Evolutionary conservation across 2,329 filamentous ascomycete species (phyloP), one percentile per base, ranked within the genome.

Genomic region (Onygenales sp.): DNA sequence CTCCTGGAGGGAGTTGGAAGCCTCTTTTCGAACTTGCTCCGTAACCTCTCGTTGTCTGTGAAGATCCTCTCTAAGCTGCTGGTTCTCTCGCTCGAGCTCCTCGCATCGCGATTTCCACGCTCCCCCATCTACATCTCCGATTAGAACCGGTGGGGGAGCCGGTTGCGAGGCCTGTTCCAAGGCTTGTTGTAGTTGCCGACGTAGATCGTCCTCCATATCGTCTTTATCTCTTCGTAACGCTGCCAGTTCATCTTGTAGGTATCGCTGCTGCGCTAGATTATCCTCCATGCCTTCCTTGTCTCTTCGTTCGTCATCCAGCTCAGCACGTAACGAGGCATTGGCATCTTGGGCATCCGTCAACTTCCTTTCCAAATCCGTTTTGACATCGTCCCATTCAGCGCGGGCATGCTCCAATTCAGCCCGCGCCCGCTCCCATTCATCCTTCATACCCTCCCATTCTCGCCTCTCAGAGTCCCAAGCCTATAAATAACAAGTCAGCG

Each of bases 21-120:
- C 90, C 71, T 96, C 89, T 52, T 80, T 82, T 27, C 88, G 83
- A 35, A 96, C 93, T 63, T 95, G 87, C 57, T 94, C 86, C 0
- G 90, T 95, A 2, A 93, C 80, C 54, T 86, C 80, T 60, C 89
- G 85, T 67, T 97, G 92, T 58, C 91, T 79, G 51, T 76, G 73
- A 21, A 92, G 71, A 33, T 85, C 79, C 38, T 71, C 68, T 58
- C 86, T 82, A 21, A 91, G 72, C 43, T 82, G 80, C 54, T 85
- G 78, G 62, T 96, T 87, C 55, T 81, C 75, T 47, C 71, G 70
- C 59, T 83, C 77, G n/a, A 82, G 66, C 31, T 74, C 69, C 36
- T 75, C 70, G 57, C 76, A 77, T 63, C 89, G 85, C 45, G 75
- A 76, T 63, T 82, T 78, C 55, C 85, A 72, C 47, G 86, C 82